Base-by-base conservation (phyloP, 345 rosid species). In the Citrus trifoliata region DNA sequence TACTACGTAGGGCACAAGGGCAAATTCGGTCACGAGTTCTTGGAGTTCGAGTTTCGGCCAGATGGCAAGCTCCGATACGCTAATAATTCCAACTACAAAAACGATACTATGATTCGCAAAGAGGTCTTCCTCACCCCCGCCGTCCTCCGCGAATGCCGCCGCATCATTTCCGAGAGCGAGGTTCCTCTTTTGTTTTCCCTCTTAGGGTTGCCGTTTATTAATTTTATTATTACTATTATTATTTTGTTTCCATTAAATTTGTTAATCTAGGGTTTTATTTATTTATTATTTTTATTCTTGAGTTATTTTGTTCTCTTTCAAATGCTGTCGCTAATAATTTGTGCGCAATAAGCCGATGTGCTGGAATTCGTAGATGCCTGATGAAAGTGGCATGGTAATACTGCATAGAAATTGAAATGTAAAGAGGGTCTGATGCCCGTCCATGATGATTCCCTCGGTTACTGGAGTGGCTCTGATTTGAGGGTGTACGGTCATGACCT, bases 1-100 rank as follows among this genome's bases (percentile, higher is more conserved):
- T 94, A 94, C 83, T 96, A 93, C 85, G 98, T 96, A 7, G 99
- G 99, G 18, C 98, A 96, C 93, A 96, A 93, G 83, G 99, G 99
- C 19, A 96, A 96, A 77, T 96, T 96, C 75, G 99, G 99, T 3
- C 99, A 94, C 87, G 98, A 96, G 92, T 96, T 96, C 82, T 65
- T 96, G 82, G 99, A 96, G 94, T 96, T 96, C 88, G 98, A 94
- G 92, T 96, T 96, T 87, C 80, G 98, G 82, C 89, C 94, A 0
- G 98, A 93, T 67, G 98, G 99, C 32, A 96, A 96, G 89, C 98
- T 96, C 76, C 93, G 99, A 7, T 96, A 96, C 84, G 99, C 99
- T 73, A 96, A 96, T 82, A 96, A 96, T 87, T 96, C 98, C 51
- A 96, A 96, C 87, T 96, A 96, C 94, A 96, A 96, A 85, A 96